Conservation (phyloP, 2,329 filamentous ascomycete genomes). For the Penicillium sp. region DNA sequence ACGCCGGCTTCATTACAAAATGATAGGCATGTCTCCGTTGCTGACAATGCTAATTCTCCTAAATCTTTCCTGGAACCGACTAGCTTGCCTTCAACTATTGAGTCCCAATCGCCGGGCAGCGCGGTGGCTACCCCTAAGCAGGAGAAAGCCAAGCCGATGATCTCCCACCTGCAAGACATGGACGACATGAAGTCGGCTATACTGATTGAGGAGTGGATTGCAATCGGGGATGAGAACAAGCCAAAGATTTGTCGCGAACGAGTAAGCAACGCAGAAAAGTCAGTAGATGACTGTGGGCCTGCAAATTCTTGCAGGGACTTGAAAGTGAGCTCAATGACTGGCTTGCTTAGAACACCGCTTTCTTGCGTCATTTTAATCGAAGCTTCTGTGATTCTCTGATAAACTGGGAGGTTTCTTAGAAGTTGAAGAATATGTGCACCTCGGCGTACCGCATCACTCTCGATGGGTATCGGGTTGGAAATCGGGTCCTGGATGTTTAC, state of each 20-base stretch:
- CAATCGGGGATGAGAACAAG: not conserved
- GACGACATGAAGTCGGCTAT: not conserved
- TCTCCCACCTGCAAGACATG: conserved; percentile 4
- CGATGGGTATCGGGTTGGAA: conserved; percentile 1
- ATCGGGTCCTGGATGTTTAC: conserved; percentile 3
- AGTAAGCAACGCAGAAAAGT: not conserved
- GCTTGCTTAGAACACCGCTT: conserved; percentile 18
- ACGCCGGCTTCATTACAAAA: conserved; percentile 5
- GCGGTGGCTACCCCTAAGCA: not conserved
- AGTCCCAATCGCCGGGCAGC: not conserved
- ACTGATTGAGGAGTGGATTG: not conserved
- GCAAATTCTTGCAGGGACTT: not conserved
- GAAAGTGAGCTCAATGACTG: conserved; percentile 7
- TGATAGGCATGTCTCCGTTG: conserved; percentile 1
- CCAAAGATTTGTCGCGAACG: conserved; percentile 2
- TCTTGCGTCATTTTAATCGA: conserved; percentile 11
- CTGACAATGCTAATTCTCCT: not conserved
- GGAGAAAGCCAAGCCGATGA: conserved; percentile 1
- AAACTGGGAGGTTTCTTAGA: conserved; percentile 20
- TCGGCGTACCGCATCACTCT: conserved; percentile 18
- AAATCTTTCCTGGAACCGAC: not conserved
- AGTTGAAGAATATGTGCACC: conserved; percentile 21
- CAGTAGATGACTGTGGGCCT: not conserved
- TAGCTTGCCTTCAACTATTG: not conserved
- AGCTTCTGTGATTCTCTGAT: conserved; percentile 13